Evolutionary conservation across 805 yeast species (phyloP), one percentile per base, ranked within the genome.

Genomic region (Torulaspora franciscae): DNA sequence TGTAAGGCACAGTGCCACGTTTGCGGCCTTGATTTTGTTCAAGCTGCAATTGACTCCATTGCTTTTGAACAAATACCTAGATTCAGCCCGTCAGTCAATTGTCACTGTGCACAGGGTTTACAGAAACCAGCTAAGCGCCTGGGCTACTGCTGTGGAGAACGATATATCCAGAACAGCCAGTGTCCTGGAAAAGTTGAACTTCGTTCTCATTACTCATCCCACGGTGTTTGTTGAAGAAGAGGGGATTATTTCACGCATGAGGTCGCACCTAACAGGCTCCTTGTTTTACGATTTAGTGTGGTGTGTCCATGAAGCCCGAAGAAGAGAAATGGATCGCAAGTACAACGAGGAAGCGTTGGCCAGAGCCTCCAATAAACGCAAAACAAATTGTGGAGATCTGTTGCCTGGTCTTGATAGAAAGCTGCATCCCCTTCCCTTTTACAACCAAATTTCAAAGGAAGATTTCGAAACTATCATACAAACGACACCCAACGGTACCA

Each of bases 221-320:
- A 90, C 88, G 42, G 71, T 90, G 6, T 83, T 88, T 56, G 74
- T 81, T 2, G 80, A 79, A 46, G 75, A 80, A 8, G 80, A 79
- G n/a, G 83, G 85, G 2, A 85, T 90, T 25, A 85, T 90, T 39
- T 77, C 85, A 2, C 74, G 90, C 47, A 90, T 90, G 95, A 75
- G 97, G 57, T 86, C 95, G 0, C 97, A 90, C 65, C 71, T 90
- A 54, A 85, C 96, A 0, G 95, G 93, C 1, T 88, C 96, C 0
- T 66, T 90, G 42, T 90, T 90, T 57, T 90, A 90, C 61, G 97
- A 90, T 64, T 72, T 90, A 42, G 91, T 90, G 9, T 89, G 95
- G 89, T 85, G 95, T 62, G 83, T 90, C 38, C 97, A 90, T 65
- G 97, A 90, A 59, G 96, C 96, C 0, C 74, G 95, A 61, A 73